Base-by-base conservation (phyloP, 805 yeast genomes). In the Hanseniaspora hatyaiensis region DNA sequence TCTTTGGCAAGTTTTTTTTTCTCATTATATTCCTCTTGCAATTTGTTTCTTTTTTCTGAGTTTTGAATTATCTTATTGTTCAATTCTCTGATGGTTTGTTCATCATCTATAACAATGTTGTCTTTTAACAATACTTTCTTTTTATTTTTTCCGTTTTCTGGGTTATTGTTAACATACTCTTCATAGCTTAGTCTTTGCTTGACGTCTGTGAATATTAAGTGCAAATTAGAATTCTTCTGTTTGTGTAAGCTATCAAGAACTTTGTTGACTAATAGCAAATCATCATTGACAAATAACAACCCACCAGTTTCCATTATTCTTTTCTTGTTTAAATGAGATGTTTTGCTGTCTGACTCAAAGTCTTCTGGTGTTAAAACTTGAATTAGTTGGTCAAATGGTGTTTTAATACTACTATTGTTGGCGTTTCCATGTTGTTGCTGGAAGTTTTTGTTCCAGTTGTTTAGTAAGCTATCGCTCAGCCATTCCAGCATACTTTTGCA, bases 401-500 rank as follows among this genome's bases (percentile, higher is more conserved):
- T 73, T 47, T 73, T 74, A 1, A 41, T 24, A 29, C 13, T 23
- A 19, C 22, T 36, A 13, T 15, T 22, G 8, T 30, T 30, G 3
- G 19, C n/a, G 15, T 31, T 45, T 3, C 26, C 18, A 42, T n/a
- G 9, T 3, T 9, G n/a, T 16, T 30, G 40, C 30, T 57, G 59
- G 47, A 79, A 79, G 51, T 75, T 71, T 6, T 72, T 67, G 57
- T 86, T 95, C 89, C 95, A 87, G 39, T 78, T 82, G 55, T 82
- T 81, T 22, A 84, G 74, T n/a, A 87, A 72, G n/a, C 80, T 72
- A 0, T 89, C 75, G 0, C 94, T 78, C 87, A 92, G 82, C 97
- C 97, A 92, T 65, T 92, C 98, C 24, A 89, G 65, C 80, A 92
- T 82, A 49, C 87, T 82, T 12, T 85, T 75, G 0, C 96, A 95